Base-by-base conservation (phyloP, 148 eudicot genomes). In the Rhododendron molle region DNA sequence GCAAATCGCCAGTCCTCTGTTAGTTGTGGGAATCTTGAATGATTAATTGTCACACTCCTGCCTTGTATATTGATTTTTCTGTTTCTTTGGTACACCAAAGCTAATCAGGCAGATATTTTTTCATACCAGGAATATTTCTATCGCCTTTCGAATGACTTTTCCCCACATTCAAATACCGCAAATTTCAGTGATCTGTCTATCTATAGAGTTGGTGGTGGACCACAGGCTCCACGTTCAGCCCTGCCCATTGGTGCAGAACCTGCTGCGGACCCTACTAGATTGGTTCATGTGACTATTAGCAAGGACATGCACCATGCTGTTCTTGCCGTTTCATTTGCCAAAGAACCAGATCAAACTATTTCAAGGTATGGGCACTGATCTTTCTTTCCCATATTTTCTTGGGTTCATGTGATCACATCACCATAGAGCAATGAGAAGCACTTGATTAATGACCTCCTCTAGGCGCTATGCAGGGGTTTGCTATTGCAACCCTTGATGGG, bases 141-240 rank as follows among this genome's bases (percentile, higher is more conserved):
- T 90, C 98, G 99, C 87, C 88, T 90, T 87, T 69, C 94, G 52
- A 97, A 95, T 88, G 99, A 95, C 84, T 97, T 97, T 34, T 92
- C 97, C 43, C 98, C 99, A 7, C 99, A 97, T 91, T 93, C 98
- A 47, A 97, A 93, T 85, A 77, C 90, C 34, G 94, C 90, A 69
- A 94, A 83, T 89, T 97, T 95, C 88, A 90, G 91, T 85, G 98
- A 97, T 81, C 85, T 95, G 86, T 90, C 89, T 40, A 89, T 97
- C 71, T 97, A 89, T 72, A 92, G 91, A 84, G 88, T 95, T 86
- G 99, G 99, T 44, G 98, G 99, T 85, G 99, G 99, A 26, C 98
- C 98, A 52, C 98, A 92, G 89, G 99, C 99, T 65, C 99, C 99
- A 83, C 95, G 97, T 43, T 97, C 98, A 52, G 99, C 99, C 90